These are phyloP conservation scores for Strigomonas galati DNA, from an alignment of 208 protist species.

Conservation along the genomic window DNA sequence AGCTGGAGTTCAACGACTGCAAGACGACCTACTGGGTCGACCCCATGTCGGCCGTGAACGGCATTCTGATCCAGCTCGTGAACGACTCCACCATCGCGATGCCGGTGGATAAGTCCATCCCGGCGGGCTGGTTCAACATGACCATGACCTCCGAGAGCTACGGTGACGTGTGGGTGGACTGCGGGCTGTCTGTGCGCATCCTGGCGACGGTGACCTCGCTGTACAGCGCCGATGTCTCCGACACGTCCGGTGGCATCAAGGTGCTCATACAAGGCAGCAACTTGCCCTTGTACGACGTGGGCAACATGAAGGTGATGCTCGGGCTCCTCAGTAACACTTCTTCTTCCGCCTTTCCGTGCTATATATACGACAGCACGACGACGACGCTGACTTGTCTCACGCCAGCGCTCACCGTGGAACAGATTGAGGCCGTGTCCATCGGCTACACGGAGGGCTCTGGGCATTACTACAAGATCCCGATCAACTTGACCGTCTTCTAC, in stretches of 20 bases:
- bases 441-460: slow-evolving; percentile 9
- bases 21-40: slow-evolving; percentile 5
- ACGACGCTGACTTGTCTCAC: slow-evolving; percentile 25
- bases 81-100: slow-evolving; percentile 29
- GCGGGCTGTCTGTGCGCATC: slow-evolving; percentile 30
- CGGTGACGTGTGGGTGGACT: slow-evolving; percentile 25
- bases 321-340: neutral
- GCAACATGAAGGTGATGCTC: slow-evolving; percentile 16
- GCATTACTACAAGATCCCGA: neutral
- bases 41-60: slow-evolving; percentile 8
- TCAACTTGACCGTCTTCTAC: slow-evolving; percentile 27
- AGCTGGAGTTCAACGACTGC: slow-evolving; percentile 5
- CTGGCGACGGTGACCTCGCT: slow-evolving; percentile 21
- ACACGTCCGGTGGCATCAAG: slow-evolving; percentile 19
- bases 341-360: slow-evolving; percentile 12
- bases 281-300: slow-evolving; percentile 20
- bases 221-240: slow-evolving; percentile 23
- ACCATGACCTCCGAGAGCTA: slow-evolving; percentile 25
- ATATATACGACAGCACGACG: slow-evolving; percentile 13
- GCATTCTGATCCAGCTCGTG: slow-evolving; percentile 15
- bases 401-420: slow-evolving; percentile 17
- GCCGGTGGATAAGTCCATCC: slow-evolving; percentile 24
- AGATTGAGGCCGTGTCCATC: slow-evolving; percentile 15
- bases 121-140: slow-evolving; percentile 36
- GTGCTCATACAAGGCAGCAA: slow-evolving; percentile 32